These are phyloP conservation scores for Dactylorhiza incarnata DNA, from an alignment of 106 monocot species.

Conservation along the genomic window DNA sequence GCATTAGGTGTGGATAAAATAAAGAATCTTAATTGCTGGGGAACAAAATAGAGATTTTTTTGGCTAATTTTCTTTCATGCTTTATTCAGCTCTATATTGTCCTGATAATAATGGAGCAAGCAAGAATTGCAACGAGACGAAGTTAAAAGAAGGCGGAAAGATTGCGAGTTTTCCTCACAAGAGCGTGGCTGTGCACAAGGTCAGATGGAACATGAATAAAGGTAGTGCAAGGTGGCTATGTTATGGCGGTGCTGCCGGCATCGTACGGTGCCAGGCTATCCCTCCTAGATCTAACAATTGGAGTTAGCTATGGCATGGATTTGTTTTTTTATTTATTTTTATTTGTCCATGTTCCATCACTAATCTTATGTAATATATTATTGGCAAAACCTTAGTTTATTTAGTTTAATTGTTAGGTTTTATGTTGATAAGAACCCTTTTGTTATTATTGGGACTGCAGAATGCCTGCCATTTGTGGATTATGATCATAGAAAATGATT, in stretches of 20 bases:
- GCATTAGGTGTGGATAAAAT: too few relatives aligned
- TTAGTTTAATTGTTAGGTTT: too few relatives aligned
- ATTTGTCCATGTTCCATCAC: too few relatives aligned
- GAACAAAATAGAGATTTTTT: too few relatives aligned
- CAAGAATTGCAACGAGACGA: not conserved
- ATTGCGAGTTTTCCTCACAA: slow-evolving; percentile 55
- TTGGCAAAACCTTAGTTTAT: too few relatives aligned
- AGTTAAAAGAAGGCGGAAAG: slow-evolving; percentile 5
- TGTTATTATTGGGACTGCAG: too few relatives aligned
- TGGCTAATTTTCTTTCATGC: not conserved
- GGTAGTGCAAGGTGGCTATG: slow-evolving; percentile 87
- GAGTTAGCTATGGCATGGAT: not conserved
- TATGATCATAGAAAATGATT: too few relatives aligned
- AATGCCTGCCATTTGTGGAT: too few relatives aligned
- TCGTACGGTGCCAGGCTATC: slow-evolving; percentile 54
- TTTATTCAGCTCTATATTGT: not conserved
- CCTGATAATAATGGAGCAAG: not conserved
- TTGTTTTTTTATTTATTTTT: too few relatives aligned
- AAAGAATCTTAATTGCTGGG: too few relatives aligned
- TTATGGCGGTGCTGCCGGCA: slow-evolving; percentile 86
- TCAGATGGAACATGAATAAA: slow-evolving; percentile 88
- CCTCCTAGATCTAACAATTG: not conserved
- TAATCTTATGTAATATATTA: too few relatives aligned
- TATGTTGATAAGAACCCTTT: too few relatives aligned
- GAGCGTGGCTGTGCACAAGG: slow-evolving; percentile 63